Evolutionary conservation across 305 asterid species (phyloP).

Genomic region (Petunia hybrid): DNA sequence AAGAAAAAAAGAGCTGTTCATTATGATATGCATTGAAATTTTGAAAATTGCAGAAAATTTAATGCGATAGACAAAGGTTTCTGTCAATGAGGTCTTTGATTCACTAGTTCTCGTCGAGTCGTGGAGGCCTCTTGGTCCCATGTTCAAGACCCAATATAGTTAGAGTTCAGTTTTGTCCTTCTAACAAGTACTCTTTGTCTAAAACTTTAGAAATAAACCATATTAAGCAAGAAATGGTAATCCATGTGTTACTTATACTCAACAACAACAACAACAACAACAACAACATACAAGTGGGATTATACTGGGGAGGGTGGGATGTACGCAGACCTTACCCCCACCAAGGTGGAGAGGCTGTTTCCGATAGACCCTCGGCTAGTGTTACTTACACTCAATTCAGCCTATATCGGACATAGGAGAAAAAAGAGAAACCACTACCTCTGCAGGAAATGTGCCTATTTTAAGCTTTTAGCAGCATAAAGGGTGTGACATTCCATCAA

Average conservation of each 20-base stretch:
- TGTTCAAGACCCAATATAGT: not conserved
- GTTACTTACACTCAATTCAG: conserved; percentile 1
- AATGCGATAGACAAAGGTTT: conserved; percentile 22
- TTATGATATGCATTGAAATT: not conserved
- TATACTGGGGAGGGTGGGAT: no score
- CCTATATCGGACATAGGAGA: not conserved
- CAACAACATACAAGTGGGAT: no score
- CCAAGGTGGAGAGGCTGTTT: no score
- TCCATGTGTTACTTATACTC: not conserved
- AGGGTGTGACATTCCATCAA: conserved; percentile 11
- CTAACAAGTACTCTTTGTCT: not conserved
- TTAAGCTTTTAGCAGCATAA: not conserved
- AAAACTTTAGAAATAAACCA: not conserved
- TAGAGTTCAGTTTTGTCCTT: not conserved
- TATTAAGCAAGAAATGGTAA: conserved; percentile 3
- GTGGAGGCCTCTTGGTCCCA: conserved; percentile 1
- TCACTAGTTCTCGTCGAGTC: not conserved
- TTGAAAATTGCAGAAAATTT: conserved; percentile 1
- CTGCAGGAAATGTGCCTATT: conserved; percentile 15
- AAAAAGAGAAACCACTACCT: conserved; percentile 29
- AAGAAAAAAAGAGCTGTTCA: not conserved
- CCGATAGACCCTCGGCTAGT: no score
- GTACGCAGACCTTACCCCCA: no score
- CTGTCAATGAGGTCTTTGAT: conserved; percentile 19
- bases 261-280: no score